phyloP scores from a whole-genome alignment of 306 rosid species.

The Gastrolobium bilobum region DNA sequence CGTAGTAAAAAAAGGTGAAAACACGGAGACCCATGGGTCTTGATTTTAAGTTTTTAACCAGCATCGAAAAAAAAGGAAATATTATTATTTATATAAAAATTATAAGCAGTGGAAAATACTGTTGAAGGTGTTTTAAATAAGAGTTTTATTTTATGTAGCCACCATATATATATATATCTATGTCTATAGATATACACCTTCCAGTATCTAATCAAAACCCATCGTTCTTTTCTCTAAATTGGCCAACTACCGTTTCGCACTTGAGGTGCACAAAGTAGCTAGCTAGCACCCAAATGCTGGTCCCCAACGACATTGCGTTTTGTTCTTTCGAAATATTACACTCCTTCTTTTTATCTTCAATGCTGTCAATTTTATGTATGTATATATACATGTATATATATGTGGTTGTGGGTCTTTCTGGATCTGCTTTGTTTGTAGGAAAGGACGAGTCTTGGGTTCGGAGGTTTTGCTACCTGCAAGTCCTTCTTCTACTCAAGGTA shows the following conservation, averaged over 20 bases:
- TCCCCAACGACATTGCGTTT: conserved; percentile 62
- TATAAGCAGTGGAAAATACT: conserved; percentile 66
- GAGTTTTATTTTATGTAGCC: conserved; percentile 53
- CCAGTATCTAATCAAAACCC: conserved; percentile 44
- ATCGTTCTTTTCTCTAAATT: conserved; percentile 53
- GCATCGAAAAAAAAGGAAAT: conserved; percentile 2
- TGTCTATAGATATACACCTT: conserved; percentile 12
- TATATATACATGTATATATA: background rate
- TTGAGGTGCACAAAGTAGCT: conserved; percentile 67
- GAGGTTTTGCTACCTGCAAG: conserved; percentile 48
- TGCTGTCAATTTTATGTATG: conserved; percentile 41
- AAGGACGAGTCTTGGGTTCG: conserved; percentile 54
- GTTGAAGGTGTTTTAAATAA: conserved; percentile 59
- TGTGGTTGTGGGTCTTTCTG: conserved; percentile 54
- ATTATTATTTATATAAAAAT: background rate
- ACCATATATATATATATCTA: conserved; percentile 55
- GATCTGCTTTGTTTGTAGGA: conserved; percentile 60
- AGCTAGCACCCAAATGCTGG: conserved; percentile 66
- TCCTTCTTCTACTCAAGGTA: conserved; percentile 64
- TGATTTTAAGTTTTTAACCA: conserved; percentile 46
- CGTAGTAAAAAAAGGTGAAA: conserved; percentile 62
- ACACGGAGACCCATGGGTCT: conserved; percentile 60
- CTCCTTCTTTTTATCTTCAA: conserved; percentile 26
- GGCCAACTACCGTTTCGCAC: conserved; percentile 62
- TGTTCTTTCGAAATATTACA: conserved; percentile 50